phyloP scores from a whole-genome alignment of 164 flowering plant species.

The Buxus sempervirens region DNA sequence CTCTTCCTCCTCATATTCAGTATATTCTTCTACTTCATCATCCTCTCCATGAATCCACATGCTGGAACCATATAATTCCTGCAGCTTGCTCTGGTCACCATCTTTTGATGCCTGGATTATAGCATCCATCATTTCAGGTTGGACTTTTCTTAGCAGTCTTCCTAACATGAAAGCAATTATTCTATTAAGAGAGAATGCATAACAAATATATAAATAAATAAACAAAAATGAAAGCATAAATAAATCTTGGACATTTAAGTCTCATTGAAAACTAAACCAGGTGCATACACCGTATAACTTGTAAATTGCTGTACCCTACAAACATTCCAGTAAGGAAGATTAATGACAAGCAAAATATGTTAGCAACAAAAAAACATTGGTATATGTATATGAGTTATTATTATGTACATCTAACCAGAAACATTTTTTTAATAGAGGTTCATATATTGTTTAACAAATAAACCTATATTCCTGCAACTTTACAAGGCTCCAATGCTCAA shows the following conservation, averaged over 20 bases:
- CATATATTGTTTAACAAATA: too few species aligned
- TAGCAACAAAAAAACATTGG: too few species aligned
- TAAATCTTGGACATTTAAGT: not conserved
- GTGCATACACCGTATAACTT: not conserved
- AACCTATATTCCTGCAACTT: too few species aligned
- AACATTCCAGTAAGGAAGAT: not conserved
- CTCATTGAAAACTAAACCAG: not conserved
- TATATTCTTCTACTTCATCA: constrained; percentile 40
- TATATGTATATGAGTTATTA: too few species aligned
- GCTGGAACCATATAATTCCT: constrained; percentile 36
- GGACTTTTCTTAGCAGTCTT: constrained; percentile 56
- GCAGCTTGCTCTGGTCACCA: constrained; percentile 54
- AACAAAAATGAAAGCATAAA: too few species aligned
- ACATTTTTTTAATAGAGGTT: too few species aligned
- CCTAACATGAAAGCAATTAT: constrained; percentile 40
- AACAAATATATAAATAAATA: not conserved
- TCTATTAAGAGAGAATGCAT: not conserved
- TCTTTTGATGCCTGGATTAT: constrained; percentile 73
- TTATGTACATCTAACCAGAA: too few species aligned
- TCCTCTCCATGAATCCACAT: constrained; percentile 27
- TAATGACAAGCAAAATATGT: too few species aligned
- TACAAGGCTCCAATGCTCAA: too few species aligned
- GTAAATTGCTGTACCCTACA: not conserved
- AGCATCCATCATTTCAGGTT: constrained; percentile 72
- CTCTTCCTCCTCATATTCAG: constrained; percentile 42